These are phyloP conservation scores for Cercospora sp. DNA, from an alignment of 2,329 filamentous ascomycete species.

Conservation along the genomic window DNA sequence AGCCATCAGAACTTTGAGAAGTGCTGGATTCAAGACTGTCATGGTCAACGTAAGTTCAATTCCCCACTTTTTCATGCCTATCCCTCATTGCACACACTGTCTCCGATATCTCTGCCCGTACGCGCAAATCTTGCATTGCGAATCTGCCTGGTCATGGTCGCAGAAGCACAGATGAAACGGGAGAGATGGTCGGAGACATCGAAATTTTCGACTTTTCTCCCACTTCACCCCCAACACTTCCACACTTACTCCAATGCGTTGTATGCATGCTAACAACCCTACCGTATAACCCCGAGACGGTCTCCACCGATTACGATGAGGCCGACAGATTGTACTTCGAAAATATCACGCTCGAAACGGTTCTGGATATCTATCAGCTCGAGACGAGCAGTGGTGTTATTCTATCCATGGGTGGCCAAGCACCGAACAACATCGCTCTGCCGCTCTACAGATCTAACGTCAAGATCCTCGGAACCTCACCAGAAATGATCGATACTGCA, in stretches of 20 bases:
- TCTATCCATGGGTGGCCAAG: constrained; percentile 95
- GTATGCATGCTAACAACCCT: background rate
- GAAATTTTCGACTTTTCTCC: background rate
- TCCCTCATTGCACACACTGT: no score
- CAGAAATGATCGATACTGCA: constrained; percentile 97
- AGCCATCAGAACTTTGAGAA: constrained; percentile 84
- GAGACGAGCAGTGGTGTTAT: constrained; percentile 79
- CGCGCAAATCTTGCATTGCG: background rate
- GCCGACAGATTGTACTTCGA: constrained; percentile 95
- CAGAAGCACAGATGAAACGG: background rate
- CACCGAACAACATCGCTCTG: constrained; percentile 95
- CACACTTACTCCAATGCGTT: background rate
- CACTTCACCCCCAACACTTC: background rate
- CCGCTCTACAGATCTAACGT: constrained; percentile 85
- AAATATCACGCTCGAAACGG: constrained; percentile 63
- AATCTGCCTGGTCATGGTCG: background rate
- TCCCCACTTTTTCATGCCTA: background rate
- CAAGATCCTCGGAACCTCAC: constrained; percentile 90
- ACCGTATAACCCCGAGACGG: constrained; percentile 74
- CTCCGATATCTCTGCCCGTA: background rate
- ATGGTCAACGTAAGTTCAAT: constrained; percentile 15
- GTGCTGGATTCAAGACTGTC: constrained; percentile 79
- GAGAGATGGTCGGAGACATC: background rate
- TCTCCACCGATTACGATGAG: constrained; percentile 79
- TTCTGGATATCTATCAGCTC: constrained; percentile 89